Evolutionary conservation across 78 protist genomes (phyloP).

Genomic region (Pigoraptor vietnamica): DNA sequence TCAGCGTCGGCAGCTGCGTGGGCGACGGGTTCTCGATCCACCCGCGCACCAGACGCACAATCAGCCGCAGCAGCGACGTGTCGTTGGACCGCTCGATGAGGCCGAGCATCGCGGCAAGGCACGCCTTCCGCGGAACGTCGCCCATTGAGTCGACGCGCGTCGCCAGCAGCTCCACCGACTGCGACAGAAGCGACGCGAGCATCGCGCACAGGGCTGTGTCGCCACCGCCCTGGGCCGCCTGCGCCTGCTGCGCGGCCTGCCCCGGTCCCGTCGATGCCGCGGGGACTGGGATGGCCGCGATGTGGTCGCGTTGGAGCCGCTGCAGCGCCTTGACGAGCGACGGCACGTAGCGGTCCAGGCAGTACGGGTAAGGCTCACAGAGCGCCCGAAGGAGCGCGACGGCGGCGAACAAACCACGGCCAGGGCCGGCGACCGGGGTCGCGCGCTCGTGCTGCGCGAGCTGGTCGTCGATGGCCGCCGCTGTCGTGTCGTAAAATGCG

Average conservation of each 20-base stretch:
- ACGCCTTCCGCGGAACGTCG: background rate
- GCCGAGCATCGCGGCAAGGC: background rate
- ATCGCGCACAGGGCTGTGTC: no score
- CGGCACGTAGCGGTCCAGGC: background rate
- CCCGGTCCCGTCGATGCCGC: background rate
- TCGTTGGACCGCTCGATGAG: background rate
- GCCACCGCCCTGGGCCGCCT: no score
- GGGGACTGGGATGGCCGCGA: background rate
- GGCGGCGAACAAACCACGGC: background rate
- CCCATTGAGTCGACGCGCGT: background rate
- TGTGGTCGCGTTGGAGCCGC: background rate
- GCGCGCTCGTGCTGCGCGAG: background rate
- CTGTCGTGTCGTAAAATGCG: background rate
- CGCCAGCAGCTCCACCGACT: background rate
- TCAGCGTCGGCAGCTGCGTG: background rate
- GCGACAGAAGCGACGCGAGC: background rate
- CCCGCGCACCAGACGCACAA: background rate
- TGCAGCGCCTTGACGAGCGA: background rate
- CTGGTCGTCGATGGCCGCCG: background rate
- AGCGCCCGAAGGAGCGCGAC: background rate
- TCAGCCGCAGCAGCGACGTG: background rate
- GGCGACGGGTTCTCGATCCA: background rate
- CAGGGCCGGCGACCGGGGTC: background rate
- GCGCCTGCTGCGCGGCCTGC: background rate
- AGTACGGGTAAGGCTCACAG: background rate